These are phyloP conservation scores for Apiotrichum brassicae DNA, from an alignment of 1,284 basidiomycete species.

Conservation along the genomic window DNA sequence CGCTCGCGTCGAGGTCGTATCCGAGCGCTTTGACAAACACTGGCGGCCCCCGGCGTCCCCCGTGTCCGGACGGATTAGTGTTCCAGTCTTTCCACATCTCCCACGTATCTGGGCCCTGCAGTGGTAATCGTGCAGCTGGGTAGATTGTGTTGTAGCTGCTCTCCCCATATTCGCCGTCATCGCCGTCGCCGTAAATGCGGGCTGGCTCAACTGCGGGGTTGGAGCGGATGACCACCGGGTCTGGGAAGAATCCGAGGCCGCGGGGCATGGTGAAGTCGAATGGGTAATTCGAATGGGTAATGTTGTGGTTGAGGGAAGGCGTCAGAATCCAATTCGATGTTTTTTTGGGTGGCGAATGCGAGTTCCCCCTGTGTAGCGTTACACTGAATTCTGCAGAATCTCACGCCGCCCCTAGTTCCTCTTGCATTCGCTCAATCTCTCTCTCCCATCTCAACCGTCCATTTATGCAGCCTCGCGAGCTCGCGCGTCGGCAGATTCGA, in stretches of 20 bases:
- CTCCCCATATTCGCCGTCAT: neutral
- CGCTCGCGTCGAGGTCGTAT: slow-evolving; percentile 10
- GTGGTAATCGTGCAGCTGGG: neutral
- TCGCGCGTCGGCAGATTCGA: too few relatives aligned
- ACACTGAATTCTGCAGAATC: too few relatives aligned
- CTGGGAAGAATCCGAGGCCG: slow-evolving; percentile 24
- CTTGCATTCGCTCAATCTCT: too few relatives aligned
- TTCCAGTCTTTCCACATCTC: slow-evolving; percentile 37
- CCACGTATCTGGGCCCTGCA: slow-evolving; percentile 8
- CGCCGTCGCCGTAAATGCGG: neutral
- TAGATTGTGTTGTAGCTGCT: neutral
- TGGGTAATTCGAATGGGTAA: too few relatives aligned
- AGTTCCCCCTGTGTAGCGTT: too few relatives aligned
- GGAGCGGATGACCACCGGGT: slow-evolving; percentile 28
- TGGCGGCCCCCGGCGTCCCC: slow-evolving; percentile 24
- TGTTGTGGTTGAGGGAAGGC: too few relatives aligned
- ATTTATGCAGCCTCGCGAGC: too few relatives aligned
- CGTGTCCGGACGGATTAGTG: slow-evolving; percentile 34
- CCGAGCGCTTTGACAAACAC: slow-evolving; percentile 25
- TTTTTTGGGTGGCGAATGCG: too few relatives aligned
- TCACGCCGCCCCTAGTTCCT: too few relatives aligned
- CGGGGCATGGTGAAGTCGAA: slow-evolving; percentile 2
- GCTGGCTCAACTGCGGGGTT: slow-evolving; percentile 1
- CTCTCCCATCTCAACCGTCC: too few relatives aligned
- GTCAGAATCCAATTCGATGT: too few relatives aligned